Evolutionary conservation across 2,329 filamentous ascomycete genomes (phyloP).

Genomic region (Metarhizium robertsii): DNA sequence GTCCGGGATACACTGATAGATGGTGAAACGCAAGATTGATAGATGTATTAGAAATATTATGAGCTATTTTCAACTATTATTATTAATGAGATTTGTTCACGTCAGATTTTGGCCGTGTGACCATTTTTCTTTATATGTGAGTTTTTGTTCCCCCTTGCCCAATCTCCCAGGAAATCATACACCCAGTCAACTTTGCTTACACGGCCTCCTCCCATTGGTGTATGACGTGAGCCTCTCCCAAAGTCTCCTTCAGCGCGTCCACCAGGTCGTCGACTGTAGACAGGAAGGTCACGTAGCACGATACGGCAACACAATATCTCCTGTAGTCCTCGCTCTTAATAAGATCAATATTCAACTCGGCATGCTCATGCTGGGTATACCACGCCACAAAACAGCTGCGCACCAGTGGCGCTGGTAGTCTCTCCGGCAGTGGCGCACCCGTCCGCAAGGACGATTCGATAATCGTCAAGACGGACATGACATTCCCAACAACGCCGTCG

Average conservation of each 20-base stretch:
- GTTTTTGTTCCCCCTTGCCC: no score
- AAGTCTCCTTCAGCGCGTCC: conserved; percentile 29
- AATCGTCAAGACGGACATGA: conserved; percentile 40
- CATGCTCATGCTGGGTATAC: conserved; percentile 9
- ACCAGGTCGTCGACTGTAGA: conserved; percentile 34
- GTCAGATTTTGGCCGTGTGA: no score
- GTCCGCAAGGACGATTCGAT: conserved; percentile 37
- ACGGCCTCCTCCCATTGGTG: conserved; percentile 15
- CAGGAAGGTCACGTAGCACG: conserved; percentile 33
- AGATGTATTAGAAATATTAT: no score
- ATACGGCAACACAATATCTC: conserved; percentile 35
- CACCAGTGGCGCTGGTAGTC: conserved; percentile 36
- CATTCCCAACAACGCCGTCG: conserved; percentile 34
- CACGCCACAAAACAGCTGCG: conserved; percentile 23
- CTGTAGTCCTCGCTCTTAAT: conserved; percentile 33
- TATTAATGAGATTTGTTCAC: no score
- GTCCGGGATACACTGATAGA: no score
- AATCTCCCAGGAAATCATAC: no score
- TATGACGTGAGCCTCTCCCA: conserved; percentile 32
- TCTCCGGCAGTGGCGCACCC: conserved; percentile 35
- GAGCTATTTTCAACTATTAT: no score
- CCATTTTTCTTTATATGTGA: no score
- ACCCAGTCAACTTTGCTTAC: background rate
- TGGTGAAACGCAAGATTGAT: no score
- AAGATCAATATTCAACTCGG: conserved; percentile 21